A percentile compares a stretch with the other conserved stretches of the same genome.
Evolutionary conservation across 768 basidiomycete genomes (phyloP).

Genomic region (Myochromella boudieri): DNA sequence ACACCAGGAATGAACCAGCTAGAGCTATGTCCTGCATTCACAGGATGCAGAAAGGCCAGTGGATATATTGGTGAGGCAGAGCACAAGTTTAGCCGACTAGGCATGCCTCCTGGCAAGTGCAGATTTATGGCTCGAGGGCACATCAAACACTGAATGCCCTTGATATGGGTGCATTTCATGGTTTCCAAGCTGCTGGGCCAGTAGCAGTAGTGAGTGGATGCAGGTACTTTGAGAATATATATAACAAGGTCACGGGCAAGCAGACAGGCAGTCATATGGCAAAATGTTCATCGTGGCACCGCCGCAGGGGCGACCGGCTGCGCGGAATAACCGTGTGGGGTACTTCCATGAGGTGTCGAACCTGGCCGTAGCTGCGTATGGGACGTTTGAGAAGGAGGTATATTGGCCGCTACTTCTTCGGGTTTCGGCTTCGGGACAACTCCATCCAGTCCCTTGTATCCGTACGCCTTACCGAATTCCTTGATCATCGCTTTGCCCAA

Average conservation of each 20-base stretch:
- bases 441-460: slow-evolving; percentile 70
- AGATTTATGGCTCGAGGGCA: no score
- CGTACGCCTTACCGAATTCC: slow-evolving; percentile 75
- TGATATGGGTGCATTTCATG: no score
- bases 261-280: background rate
- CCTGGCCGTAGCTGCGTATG: slow-evolving; percentile 18
- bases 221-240: slow-evolving; percentile 9
- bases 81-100: no score
- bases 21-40: background rate
- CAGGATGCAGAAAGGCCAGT: no score
- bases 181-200: slow-evolving; percentile 1
- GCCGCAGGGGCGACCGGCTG: slow-evolving; percentile 8
- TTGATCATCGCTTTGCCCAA: slow-evolving; percentile 87
- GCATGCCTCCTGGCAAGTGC: no score
- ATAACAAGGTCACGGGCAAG: no score
- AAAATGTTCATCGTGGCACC: slow-evolving; percentile 8
- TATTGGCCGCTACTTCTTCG: slow-evolving; percentile 19
- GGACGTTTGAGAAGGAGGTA: slow-evolving; percentile 8
- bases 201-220: slow-evolving; percentile 1
- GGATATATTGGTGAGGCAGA: no score
- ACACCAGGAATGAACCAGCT: slow-evolving; percentile 15
- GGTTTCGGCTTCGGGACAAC: slow-evolving; percentile 69
- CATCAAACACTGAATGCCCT: no score
- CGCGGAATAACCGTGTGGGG: slow-evolving; percentile 15
- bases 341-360: slow-evolving; percentile 19